Evolutionary conservation across 805 yeast genomes (phyloP), one percentile per base, ranked within the genome.

Genomic region (Pichia insulana): DNA sequence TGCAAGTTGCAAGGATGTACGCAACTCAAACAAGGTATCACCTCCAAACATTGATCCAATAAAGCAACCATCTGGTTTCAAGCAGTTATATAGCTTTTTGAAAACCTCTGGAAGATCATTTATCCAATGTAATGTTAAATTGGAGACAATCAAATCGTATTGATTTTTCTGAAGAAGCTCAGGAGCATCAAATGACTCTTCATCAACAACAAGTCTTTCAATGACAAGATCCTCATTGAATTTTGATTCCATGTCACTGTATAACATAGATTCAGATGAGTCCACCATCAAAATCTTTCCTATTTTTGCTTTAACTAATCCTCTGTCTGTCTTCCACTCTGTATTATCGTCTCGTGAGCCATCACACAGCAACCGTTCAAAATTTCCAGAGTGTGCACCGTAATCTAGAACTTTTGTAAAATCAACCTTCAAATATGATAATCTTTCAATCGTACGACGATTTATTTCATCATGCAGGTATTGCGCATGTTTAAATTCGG

Each of bases 1-100:
- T 0, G 95, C 94, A 43, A 86, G 63, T 59, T 86, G 95, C 36
- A 86, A 64, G 3, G 88, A 68, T 0, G 95, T 82, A 38, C 95
- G 70, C 46, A 86, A 68, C 58, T 86, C 95, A 54, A 77, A 86
- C n/a, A 86, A 61, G 2, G 94, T 81, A 55, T 86, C 95, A 10
- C 89, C 90, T 17, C 90, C 92, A 50, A 83, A 74, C 71, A 86
- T 73, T 18, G 87, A 74, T 2, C 84, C 94, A 69, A 86, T 70
- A 50, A 86, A 83, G 54, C 88, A 67, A 2, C 95, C 90, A 58
- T 86, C 94, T 2, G 90, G 90, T 46, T 74, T 75, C 30, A 86
- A 65, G 20, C 83, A 69, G 5, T 62, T 55, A 55, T 78, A 74
- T 50, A 85, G 70, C 45, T 74, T 69, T 15, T 61, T 58, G 40